Percentiles rank a stretch among this genome's conserved stretches.
phyloP scores from a whole-genome alignment of 352 stramenopile genomes.

The Blastocystis sp. region DNA sequence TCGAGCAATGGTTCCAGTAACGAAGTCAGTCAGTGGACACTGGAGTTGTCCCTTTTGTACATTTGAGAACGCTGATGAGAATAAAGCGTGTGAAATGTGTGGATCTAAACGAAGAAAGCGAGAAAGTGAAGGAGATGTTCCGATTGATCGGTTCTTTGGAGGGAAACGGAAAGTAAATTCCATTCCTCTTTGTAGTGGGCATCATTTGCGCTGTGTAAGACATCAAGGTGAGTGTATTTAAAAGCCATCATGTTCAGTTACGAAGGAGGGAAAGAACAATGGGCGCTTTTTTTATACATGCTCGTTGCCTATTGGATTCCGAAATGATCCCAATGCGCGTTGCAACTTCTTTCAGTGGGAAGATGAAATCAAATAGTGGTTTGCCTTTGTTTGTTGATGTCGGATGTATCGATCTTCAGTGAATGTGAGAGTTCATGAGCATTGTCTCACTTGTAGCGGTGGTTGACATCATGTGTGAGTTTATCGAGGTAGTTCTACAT shows the following conservation, averaged over 20 bases:
- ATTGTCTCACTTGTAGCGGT: not conserved
- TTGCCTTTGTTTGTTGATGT: not conserved
- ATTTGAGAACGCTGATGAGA: not conserved
- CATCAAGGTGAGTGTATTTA: slow-evolving; percentile 4
- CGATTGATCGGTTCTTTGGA: slow-evolving; percentile 1
- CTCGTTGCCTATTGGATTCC: not conserved
- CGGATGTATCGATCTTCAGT: not conserved
- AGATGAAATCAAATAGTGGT: not conserved
- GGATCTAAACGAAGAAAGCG: not conserved
- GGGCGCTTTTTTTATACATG: slow-evolving; percentile 23
- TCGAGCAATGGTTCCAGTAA: not conserved
- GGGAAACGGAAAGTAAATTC: not conserved
- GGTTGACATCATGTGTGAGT: slow-evolving; percentile 25
- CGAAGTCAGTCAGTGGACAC: not conserved
- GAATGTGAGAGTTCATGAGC: not conserved
- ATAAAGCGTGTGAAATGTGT: not conserved
- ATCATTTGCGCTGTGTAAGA: not conserved
- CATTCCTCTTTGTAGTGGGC: not conserved
- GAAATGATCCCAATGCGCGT: slow-evolving; percentile 70
- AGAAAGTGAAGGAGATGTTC: not conserved
- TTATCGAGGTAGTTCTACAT: slow-evolving; percentile 14
- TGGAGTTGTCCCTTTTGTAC: slow-evolving; percentile 1
- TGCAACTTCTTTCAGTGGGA: slow-evolving; percentile 80
- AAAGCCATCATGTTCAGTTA: not conserved
- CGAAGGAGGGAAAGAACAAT: slow-evolving; percentile 38